Base-by-base conservation (phyloP, 495 filamentous ascomycete genomes). In the Xylaria acuta region DNA sequence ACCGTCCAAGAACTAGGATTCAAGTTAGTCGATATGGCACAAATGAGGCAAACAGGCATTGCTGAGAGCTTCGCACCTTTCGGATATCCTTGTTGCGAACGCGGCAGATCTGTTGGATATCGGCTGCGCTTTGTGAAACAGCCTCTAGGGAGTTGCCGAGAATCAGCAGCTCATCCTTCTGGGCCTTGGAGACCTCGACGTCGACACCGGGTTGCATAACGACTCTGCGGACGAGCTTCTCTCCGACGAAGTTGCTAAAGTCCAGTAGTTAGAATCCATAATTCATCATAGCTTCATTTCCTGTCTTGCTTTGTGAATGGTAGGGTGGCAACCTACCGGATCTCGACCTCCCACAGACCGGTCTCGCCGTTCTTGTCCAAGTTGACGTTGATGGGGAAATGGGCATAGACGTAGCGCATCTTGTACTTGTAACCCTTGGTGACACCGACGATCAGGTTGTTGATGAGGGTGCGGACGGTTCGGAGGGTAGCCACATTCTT, bases 51-150 rank as follows among this genome's bases (percentile, higher is more conserved):
- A 51, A 43, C 2, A 20, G 22, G 38, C 8, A 43, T n/a, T 47
- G 25, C 36, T 16, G 11, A 22, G 32, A 41, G 20, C 5, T 34
- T 6, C 69, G 62, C 73, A 97, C 94, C 93, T 98, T 98, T 87
- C 97, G 94, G 88, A 99, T 98, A 97, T 99, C 96, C 94, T 99
- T 99, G 92, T 99, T 98, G 81, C 93, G 90, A 84, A 98, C 96
- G 86, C 92, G 88, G 92, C 96, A 99, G 86, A 95, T 94, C 86
- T 99, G 96, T 90, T 99, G 96, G 84, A 99, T 98, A 83, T 98
- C 96, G 81, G 96, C 96, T 69, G 96, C 96, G 80, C 91, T 93
- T 89, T 99, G 96, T 78, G 95, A 98, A 70, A 99, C 96, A 82
- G 89, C 90, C 89, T 98, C 95, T 75, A 98, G 88, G 69, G 93